These are phyloP conservation scores for Betula pendula DNA, from an alignment of 306 rosid genomes.

Conservation along the genomic window DNA sequence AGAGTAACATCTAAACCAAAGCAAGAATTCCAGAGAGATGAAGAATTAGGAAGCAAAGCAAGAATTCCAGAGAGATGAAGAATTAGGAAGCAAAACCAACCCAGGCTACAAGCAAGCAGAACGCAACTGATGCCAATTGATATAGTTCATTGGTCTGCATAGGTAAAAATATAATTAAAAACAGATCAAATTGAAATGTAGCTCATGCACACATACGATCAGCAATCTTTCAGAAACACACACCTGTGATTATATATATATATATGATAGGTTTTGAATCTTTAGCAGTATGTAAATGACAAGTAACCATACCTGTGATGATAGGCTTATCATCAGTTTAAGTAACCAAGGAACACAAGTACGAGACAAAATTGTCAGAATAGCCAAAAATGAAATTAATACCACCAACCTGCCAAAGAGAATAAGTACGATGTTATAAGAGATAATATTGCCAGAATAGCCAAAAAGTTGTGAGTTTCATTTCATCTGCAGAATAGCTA, in stretches of 20 bases:
- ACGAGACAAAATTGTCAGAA: conserved; percentile 72
- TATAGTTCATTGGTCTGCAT: conserved; percentile 95
- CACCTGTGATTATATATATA: background rate
- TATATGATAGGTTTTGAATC: background rate
- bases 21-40: conserved; percentile 1
- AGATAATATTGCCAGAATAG: background rate
- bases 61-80: conserved; percentile 13
- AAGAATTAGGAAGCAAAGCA: conserved; percentile 29
- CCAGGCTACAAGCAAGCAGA: conserved; percentile 97
- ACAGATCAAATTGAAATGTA: background rate
- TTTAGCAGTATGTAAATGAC: background rate
- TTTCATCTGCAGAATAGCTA: background rate
- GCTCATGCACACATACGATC: background rate
- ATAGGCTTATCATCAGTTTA: conserved; percentile 93
- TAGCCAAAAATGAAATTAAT: conserved; percentile 65
- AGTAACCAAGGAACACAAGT: conserved; percentile 94
- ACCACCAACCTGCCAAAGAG: conserved; percentile 61
- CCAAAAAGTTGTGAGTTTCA: background rate
- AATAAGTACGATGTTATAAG: background rate
- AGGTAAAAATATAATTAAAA: conserved; percentile 22
- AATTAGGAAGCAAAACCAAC: conserved; percentile 50
- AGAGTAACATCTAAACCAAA: background rate
- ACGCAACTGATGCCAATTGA: conserved; percentile 94
- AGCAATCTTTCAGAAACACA: background rate
- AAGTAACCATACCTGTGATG: conserved; percentile 68